Base-by-base conservation (phyloP, 2,329 filamentous ascomycete species). In the Pseudogymnoascus destructans region DNA sequence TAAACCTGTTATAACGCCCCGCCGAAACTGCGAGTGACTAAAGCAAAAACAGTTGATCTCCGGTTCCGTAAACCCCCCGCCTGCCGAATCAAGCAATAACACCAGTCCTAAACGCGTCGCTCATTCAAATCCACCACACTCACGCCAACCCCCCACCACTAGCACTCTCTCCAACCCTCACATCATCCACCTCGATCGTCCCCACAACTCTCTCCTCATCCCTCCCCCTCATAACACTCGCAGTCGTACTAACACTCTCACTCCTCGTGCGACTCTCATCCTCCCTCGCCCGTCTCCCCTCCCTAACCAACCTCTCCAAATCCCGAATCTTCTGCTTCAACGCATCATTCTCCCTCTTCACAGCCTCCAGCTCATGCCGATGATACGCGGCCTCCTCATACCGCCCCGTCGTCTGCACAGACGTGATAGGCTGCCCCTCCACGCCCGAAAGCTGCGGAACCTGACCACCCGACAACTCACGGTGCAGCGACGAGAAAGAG, bases 311-410 rank as follows among this genome's bases (percentile, higher is more conserved):
- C 35, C 75, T 73, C 70, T 86, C 83, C 9, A 86, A 70, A 42
- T 86, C 82, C 49, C 80, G 75, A 59, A 86, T 78, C 11, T 79
- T 75, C 58, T 76, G 73, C 72, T 82, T 83, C 49, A 86, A 70
- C 0, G 70, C 68, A 57, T 86, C 82, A 60, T 86, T 86, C 70
- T 86, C 83, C 52, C 76, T 74, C 70, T 83, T 85, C 36, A 80
- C 79, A 4, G 65, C 71, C 21, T 86, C 82, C 0, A 86, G 72
- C 66, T 86, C 82, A 35, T 76, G 73, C 3, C 81, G 74, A 64
- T 80, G 81, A 60, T 76, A 77, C 0, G 77, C 78, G 0, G 79
- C 79, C 68, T 86, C 82, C 63, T 85, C 82, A 66, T 82, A 84
- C 10, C 82, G 76, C 9, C 74, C 69, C 0, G 81, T 84, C 2